Conservation (phyloP, 352 stramenopile species). For the Hyaloperonospora arabidopsidis region DNA sequence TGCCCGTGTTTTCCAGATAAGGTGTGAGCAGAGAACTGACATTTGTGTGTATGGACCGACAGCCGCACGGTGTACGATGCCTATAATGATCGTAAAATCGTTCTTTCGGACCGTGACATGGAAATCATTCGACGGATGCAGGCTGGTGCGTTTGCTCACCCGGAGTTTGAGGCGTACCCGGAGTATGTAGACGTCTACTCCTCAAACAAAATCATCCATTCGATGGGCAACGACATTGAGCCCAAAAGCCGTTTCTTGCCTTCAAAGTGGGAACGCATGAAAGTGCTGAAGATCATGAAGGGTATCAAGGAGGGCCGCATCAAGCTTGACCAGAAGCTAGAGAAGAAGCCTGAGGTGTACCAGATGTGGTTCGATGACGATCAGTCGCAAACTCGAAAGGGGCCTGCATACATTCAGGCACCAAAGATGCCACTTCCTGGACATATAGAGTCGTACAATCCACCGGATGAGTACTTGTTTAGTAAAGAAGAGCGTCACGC, state of each 20-base stretch:
- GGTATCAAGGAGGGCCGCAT: slow-evolving; percentile 95
- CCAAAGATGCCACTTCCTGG: slow-evolving; percentile 96
- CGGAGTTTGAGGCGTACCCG: slow-evolving; percentile 88
- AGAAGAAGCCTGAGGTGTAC: slow-evolving; percentile 88
- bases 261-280: slow-evolving; percentile 96
- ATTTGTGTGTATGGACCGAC: slow-evolving; percentile 6
- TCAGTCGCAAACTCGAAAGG: slow-evolving; percentile 84
- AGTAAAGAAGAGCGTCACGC: slow-evolving; percentile 93
- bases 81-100: slow-evolving; percentile 97
- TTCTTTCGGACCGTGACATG: slow-evolving; percentile 94
- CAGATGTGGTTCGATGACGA: slow-evolving; percentile 91
- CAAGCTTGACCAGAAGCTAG: slow-evolving; percentile 85
- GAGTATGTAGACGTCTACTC: slow-evolving; percentile 88
- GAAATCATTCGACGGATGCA: slow-evolving; percentile 98
- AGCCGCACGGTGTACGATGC: slow-evolving; percentile 96
- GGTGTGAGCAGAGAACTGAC: slow-evolving; percentile 11
- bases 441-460: slow-evolving; percentile 98
- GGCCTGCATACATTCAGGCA: slow-evolving; percentile 93
- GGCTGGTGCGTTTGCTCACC: slow-evolving; percentile 84
- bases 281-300: slow-evolving; percentile 95
- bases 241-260: slow-evolving; percentile 93
- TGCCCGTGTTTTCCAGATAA: not conserved
- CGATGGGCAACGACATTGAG: slow-evolving; percentile 81
- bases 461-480: slow-evolving; percentile 97
- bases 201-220: slow-evolving; percentile 83